Conservation (phyloP, 257 asterid genomes). For the Fraxinus americana region DNA sequence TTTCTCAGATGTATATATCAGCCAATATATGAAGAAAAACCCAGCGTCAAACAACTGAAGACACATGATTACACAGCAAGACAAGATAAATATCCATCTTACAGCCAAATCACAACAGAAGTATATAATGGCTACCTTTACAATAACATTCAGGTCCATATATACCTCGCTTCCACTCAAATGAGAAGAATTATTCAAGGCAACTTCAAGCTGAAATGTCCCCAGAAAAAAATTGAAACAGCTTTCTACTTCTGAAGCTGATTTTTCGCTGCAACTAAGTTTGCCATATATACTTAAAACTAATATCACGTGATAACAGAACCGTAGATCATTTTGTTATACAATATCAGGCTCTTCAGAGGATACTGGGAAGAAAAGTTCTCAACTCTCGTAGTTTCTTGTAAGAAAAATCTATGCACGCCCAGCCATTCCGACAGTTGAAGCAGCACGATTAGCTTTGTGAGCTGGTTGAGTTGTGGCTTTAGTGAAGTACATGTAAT, state of each 20-base stretch:
- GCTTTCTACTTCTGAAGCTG: slow-evolving; percentile 16
- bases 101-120: too few species aligned
- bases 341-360: background rate
- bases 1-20: too few species aligned
- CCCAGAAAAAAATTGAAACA: slow-evolving; percentile 12
- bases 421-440: slow-evolving; percentile 50
- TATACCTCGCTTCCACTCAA: background rate
- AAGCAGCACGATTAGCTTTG: slow-evolving; percentile 35
- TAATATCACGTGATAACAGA: background rate
- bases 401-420: slow-evolving; percentile 30
- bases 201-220: background rate
- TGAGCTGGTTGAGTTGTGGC: slow-evolving; percentile 43
- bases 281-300: background rate
- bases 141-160: background rate
- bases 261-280: slow-evolving; percentile 14
- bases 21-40: too few species aligned
- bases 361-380: slow-evolving; percentile 2
- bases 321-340: background rate
- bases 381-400: background rate
- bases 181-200: background rate
- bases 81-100: too few species aligned
- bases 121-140: background rate
- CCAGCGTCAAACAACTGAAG: too few species aligned
- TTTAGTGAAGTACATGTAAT: slow-evolving; percentile 72
- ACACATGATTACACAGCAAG: too few species aligned